phyloP scores from a whole-genome alignment of 1,284 basidiomycete species.

The Amylostereum chailletii region DNA sequence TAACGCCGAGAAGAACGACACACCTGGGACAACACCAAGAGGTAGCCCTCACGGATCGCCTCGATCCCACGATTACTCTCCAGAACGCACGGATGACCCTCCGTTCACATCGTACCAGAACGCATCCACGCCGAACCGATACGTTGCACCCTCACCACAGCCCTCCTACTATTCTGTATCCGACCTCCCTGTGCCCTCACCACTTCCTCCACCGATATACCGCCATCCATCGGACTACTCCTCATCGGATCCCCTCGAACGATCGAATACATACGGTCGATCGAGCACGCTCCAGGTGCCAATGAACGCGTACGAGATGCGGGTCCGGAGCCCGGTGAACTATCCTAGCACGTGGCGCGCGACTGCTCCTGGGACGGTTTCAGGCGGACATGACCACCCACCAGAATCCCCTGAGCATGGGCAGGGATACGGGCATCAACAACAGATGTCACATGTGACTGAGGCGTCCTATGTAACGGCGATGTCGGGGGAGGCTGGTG shows the following conservation, averaged over 20 bases:
- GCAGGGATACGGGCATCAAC: background rate
- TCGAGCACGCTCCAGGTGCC: slow-evolving; percentile 4
- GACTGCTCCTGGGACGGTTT: background rate
- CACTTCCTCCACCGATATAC: slow-evolving; percentile 44
- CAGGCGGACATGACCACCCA: slow-evolving; percentile 1
- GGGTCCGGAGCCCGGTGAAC: slow-evolving; percentile 26
- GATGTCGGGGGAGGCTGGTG: slow-evolving; percentile 12
- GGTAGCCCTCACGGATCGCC: too few relatives aligned
- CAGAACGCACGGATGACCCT: background rate
- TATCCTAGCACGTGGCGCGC: slow-evolving; percentile 6
- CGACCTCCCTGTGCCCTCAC: slow-evolving; percentile 55
- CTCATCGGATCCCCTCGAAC: slow-evolving; percentile 8
- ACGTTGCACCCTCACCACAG: slow-evolving; percentile 18
- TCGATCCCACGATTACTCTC: too few relatives aligned
- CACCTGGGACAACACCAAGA: background rate
- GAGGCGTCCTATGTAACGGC: slow-evolving; percentile 29
- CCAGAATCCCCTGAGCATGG: slow-evolving; percentile 3
- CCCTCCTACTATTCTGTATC: slow-evolving; percentile 66
- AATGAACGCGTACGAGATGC: slow-evolving; percentile 42
- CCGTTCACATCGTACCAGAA: background rate
- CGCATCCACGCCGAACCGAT: background rate
- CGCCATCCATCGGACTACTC: slow-evolving; percentile 16
- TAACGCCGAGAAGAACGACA: background rate
- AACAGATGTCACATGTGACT: slow-evolving; percentile 20
- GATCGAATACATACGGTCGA: slow-evolving; percentile 5